Base-by-base conservation (phyloP, 1,284 basidiomycete species). In the Meira miltonrushii region DNA sequence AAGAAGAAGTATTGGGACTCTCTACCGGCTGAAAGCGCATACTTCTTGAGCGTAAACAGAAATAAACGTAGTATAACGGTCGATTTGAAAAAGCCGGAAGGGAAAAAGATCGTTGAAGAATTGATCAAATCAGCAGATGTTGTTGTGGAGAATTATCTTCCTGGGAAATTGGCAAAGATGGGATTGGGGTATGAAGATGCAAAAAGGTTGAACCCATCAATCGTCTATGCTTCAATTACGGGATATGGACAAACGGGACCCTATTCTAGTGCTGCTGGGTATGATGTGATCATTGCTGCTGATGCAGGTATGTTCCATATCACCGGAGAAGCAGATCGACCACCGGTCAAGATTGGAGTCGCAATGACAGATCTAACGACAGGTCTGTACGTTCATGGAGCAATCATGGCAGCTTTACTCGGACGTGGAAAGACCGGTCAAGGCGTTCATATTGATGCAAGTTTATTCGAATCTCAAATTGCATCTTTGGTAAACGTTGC, bases 401-500 rank as follows among this genome's bases (percentile, higher is more conserved):
- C 91, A 2, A 88, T 96, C 63, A 87, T 97, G 84, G 92, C 93
- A 1, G 91, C 87, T 0, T 81, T 97, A 11, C 77, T 92, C 59
- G 90, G 89, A 13, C 83, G 90, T 21, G 83, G 86, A 58, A 85
- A 88, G 75, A 95, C 92, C 0, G 92, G 92, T 2, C 83, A 88
- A 71, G 93, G 92, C 1, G 86, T 88, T 9, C 89, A 88, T 84
- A 89, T 96, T 55, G 93, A 96, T 51, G 71, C 71, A 72, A 88
- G 87, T 71, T 91, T 89, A 75, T 80, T 94, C 41, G 69, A 78
- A 43, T 68, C 61, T 25, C 78, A 93, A 87, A 85, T 96, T 57
- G 92, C 93, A 8, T 89, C 89, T 8, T 83, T 96, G 6, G 92
- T 87, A 1, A 96, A 96, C 76, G 91, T 97, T 60, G 93, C 88